Base-by-base conservation (phyloP, 176 grass and related monocot genomes). In the Tuctoria greenei region DNA sequence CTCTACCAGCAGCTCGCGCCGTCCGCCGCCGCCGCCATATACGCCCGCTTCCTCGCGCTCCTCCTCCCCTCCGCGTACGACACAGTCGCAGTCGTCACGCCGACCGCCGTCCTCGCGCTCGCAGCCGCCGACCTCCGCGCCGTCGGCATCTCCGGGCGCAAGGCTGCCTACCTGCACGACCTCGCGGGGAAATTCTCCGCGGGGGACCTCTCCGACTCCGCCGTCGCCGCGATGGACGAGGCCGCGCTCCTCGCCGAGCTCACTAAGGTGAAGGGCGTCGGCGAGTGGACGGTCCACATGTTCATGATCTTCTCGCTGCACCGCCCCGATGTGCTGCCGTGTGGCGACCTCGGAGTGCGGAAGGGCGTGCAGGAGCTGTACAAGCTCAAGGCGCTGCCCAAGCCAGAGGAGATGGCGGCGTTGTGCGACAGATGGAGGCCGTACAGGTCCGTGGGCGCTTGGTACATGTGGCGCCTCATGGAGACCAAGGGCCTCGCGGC, bases 281-380 rank as follows among this genome's bases (percentile, higher is more conserved):
- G 86, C 28, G 86, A 81, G 60, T 92, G 90, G 90, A 89, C 83
- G 4, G 83, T 89, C 31, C 83, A 92, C 79, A 92, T 92, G 90
- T 92, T 92, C 83, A 92, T 92, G 90, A 84, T 92, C 61, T 92
- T 89, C 76, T 92, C 90, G 28, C 76, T 89, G 45, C 90, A 89
- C 71, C 90, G 83, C 58, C 90, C 90, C 18, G 83, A 92, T 25
- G 83, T 89, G 71, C 86, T 92, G 35, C 90, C 90, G 0, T 85
- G 69, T 54, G 79, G 86, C 23, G 90, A 92, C 72, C 86, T 92
- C 13, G 86, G 86, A 52, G 80, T 92, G 26, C 90, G 90, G 31
- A 92, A 92, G 83, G 90, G 90, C 23, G 90, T 92, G 42, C 90
- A 88, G 75, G 76, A 82, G 49, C 44, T 88, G 40, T 88, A 88